These are phyloP conservation scores for Fusarium tricinctum DNA, from an alignment of 2,329 filamentous ascomycete species.

Conservation along the genomic window DNA sequence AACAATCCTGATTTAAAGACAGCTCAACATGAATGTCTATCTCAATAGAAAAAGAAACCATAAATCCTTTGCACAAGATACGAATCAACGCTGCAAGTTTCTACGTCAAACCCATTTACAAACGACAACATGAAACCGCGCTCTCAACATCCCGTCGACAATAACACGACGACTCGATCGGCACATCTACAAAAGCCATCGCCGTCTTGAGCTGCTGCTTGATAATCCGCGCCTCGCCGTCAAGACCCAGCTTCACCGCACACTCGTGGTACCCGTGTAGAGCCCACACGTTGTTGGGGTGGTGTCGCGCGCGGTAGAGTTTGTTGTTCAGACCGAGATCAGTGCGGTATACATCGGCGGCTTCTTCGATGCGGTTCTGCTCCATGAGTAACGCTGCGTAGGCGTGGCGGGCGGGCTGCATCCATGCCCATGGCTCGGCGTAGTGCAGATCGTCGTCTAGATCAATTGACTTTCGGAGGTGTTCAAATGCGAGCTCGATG, in stretches of 20 bases:
- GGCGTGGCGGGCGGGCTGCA: conserved; percentile 78
- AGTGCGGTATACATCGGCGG: conserved; percentile 68
- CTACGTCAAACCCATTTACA: conserved; percentile 1
- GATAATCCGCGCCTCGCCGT: conserved; percentile 54
- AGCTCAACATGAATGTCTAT: background rate
- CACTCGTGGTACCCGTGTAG: conserved; percentile 80
- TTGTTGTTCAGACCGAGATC: conserved; percentile 71
- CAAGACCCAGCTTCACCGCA: conserved; percentile 63
- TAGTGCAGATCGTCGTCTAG: conserved; percentile 75
- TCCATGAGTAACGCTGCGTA: conserved; percentile 77
- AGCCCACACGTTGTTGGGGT: conserved; percentile 81
- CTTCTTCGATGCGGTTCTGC: conserved; percentile 68
- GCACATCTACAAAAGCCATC: conserved; percentile 70
- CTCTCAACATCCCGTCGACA: conserved; percentile 38
- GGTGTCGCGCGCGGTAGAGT: conserved; percentile 72
- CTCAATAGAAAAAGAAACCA: background rate
- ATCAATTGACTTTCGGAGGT: conserved; percentile 67
- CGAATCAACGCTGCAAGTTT: background rate
- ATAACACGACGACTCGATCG: conserved; percentile 57
- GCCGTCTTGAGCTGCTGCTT: conserved; percentile 65
- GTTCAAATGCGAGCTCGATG: conserved; percentile 68
- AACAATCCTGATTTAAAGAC: background rate
- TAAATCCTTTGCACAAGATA: background rate
- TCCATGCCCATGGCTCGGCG: conserved; percentile 81
- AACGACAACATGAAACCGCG: conserved; percentile 17